phyloP scores from a whole-genome alignment of 1,284 basidiomycete genomes.

The Gomphus bonarii region DNA sequence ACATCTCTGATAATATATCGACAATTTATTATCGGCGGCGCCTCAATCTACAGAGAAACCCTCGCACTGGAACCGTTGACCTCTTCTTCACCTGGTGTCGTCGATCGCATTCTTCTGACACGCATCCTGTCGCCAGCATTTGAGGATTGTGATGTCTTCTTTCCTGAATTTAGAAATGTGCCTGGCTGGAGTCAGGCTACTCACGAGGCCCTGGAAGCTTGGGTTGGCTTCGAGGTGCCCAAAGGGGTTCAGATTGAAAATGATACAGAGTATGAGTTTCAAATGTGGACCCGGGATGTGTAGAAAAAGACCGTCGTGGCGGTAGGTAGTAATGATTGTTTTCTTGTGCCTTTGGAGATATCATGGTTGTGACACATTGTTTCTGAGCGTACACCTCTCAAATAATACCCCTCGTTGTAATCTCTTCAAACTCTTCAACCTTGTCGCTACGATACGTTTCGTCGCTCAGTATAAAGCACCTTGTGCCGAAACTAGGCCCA shows the following conservation, averaged over 20 bases:
- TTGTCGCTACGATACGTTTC: constrained; percentile 44
- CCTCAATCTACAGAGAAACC: constrained; percentile 70
- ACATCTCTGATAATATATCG: constrained; percentile 28
- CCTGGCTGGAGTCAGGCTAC: constrained; percentile 46
- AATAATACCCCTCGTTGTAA: neutral
- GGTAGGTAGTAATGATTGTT: neutral
- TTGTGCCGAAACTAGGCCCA: neutral
- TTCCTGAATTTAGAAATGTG: constrained; percentile 57
- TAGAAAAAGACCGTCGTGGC: neutral
- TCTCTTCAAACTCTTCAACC: constrained; percentile 26
- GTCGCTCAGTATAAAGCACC: neutral
- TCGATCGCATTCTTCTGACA: constrained; percentile 81
- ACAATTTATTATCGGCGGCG: constrained; percentile 85
- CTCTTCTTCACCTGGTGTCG: constrained; percentile 30
- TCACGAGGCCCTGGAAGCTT: constrained; percentile 55
- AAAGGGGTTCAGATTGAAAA: constrained; percentile 72
- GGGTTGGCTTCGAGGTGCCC: constrained; percentile 75
- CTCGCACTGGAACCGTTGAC: constrained; percentile 32
- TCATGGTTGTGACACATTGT: neutral
- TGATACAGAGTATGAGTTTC: constrained; percentile 76
- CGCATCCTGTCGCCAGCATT: constrained; percentile 69
- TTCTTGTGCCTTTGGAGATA: neutral
- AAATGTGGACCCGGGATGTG: constrained; percentile 71
- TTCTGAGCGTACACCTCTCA: neutral
- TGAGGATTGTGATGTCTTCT: constrained; percentile 77